Evolutionary conservation across 106 monocot species (phyloP).

Genomic region (Chionographis japonica): DNA sequence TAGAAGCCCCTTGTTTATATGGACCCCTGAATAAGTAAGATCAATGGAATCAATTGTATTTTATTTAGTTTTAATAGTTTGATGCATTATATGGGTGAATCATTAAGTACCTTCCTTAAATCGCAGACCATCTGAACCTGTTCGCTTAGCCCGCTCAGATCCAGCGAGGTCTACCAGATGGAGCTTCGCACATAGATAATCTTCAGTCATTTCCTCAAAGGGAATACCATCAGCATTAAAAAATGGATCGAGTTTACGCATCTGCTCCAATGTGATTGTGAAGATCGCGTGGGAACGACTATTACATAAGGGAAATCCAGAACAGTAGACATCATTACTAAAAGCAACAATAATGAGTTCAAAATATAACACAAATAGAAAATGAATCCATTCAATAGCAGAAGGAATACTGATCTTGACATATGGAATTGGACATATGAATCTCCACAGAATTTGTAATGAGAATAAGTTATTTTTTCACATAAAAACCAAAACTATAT

Average conservation of each 20-base stretch:
- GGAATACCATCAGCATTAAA: constrained; percentile 42
- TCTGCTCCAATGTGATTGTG: constrained; percentile 98
- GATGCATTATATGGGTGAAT: background rate
- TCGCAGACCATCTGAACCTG: constrained; percentile 92
- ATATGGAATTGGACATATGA: too few relatives aligned
- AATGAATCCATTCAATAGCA: background rate
- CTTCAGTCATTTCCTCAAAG: constrained; percentile 74
- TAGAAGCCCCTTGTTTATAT: constrained; percentile 94
- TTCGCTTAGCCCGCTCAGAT: constrained; percentile 94
- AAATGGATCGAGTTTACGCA: constrained; percentile 68
- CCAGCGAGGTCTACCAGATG: constrained; percentile 99
- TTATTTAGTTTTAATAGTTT: background rate
- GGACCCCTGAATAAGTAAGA: constrained; percentile 67
- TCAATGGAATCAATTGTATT: background rate
- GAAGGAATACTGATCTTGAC: too few relatives aligned
- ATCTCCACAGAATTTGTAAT: too few relatives aligned
- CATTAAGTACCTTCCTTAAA: constrained; percentile 86
- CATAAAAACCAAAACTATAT: too few relatives aligned
- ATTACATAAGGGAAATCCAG: constrained; percentile 16
- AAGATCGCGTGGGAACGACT: constrained; percentile 99
- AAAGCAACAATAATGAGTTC: background rate
- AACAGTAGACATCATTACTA: constrained; percentile 11
- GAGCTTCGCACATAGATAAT: constrained; percentile 91
- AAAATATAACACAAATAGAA: background rate
- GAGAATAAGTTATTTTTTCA: too few relatives aligned